These are phyloP conservation scores for Russula virescens DNA, from an alignment of 768 basidiomycete genomes.

Conservation along the genomic window DNA sequence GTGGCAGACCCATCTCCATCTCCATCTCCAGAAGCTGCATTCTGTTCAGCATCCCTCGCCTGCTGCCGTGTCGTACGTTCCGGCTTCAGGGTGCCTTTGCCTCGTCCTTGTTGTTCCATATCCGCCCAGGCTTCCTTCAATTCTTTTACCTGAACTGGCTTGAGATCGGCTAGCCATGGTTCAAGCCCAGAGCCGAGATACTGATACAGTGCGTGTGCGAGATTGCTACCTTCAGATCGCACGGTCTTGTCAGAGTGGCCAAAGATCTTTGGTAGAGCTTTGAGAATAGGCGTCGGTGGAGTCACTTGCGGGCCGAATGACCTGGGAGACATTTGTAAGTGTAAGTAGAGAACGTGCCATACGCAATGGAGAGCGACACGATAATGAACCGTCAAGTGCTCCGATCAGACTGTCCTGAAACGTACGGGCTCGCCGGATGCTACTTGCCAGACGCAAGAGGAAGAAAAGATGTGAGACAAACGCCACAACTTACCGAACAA, in stretches of 20 bases:
- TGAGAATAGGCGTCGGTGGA: constrained; percentile 75
- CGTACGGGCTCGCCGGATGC: background rate
- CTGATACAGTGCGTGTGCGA: constrained; percentile 74
- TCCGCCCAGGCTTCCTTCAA: constrained; percentile 84
- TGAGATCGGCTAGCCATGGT: constrained; percentile 81
- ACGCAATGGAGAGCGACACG: background rate
- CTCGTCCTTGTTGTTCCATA: constrained; percentile 80
- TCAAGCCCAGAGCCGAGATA: constrained; percentile 79
- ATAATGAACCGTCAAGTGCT: background rate
- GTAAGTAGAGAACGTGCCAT: background rate
- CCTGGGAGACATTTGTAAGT: constrained; percentile 36
- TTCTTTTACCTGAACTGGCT: constrained; percentile 96
- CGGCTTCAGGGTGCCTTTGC: constrained; percentile 75
- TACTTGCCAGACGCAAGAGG: background rate
- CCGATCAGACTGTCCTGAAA: background rate
- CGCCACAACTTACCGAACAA: constrained; percentile 60
- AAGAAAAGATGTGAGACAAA: background rate
- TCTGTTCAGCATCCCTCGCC: constrained; percentile 61
- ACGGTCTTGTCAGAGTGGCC: constrained; percentile 93
- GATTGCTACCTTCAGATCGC: constrained; percentile 79
- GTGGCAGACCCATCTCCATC: constrained; percentile 34
- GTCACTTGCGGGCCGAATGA: constrained; percentile 72
- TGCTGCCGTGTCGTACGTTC: constrained; percentile 72
- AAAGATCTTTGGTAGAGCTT: constrained; percentile 87
- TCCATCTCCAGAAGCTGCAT: constrained; percentile 34